Evolutionary conservation across 495 filamentous ascomycete genomes (phyloP).

Genomic region (Neurospora sp.): DNA sequence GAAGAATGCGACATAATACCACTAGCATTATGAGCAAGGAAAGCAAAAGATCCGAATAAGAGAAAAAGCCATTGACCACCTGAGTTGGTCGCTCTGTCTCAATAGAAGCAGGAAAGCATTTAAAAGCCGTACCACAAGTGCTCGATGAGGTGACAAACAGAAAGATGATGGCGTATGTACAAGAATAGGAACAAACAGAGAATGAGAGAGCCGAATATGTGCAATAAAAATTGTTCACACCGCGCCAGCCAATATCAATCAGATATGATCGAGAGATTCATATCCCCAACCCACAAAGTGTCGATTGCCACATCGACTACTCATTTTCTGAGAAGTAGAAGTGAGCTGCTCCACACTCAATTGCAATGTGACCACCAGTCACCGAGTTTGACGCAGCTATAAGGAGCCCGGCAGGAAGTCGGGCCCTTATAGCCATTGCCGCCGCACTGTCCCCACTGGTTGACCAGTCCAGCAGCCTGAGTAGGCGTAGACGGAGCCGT

Average conservation of each 20-base stretch:
- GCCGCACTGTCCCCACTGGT: slow-evolving; percentile 35
- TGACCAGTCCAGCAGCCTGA: slow-evolving; percentile 9
- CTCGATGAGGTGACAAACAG: background rate
- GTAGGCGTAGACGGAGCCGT: background rate
- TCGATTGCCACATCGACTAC: background rate
- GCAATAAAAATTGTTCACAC: background rate
- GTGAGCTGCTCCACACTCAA: slow-evolving; percentile 1
- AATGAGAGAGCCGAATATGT: background rate
- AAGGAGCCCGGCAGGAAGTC: slow-evolving; percentile 28
- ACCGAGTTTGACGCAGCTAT: slow-evolving; percentile 16
- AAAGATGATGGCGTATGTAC: background rate
- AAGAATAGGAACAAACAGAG: background rate
- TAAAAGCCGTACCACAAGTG: background rate
- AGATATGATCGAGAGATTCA: background rate
- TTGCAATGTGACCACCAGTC: slow-evolving; percentile 28
- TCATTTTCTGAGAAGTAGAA: background rate
- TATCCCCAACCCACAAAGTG: background rate
- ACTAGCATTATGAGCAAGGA: background rate
- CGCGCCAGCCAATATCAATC: background rate
- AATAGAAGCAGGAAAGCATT: background rate
- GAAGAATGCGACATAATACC: background rate
- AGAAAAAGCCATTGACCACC: background rate
- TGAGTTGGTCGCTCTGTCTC: background rate
- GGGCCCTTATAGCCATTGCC: slow-evolving; percentile 27
- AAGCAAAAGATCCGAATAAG: background rate